Base-by-base conservation (phyloP, 148 eudicot genomes). In the Chenopodium suecicum region DNA sequence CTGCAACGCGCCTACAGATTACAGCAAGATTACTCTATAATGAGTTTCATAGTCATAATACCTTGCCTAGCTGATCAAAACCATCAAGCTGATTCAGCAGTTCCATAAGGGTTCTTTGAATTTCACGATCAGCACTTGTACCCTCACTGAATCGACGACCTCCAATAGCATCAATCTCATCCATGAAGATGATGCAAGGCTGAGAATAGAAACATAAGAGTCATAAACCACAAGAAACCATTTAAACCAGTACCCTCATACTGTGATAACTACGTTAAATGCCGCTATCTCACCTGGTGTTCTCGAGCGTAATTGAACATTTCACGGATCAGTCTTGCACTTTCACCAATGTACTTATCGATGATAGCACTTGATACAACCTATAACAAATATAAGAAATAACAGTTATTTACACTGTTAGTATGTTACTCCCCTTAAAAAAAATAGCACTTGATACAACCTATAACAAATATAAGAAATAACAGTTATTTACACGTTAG, bases 141-240 rank as follows among this genome's bases (percentile, higher is more conserved):
- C 98, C 99, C 86, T 96, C 98, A 64, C 98, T 96, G 79, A 96
- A 92, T 67, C 97, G 93, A 52, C 98, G 99, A 34, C 99, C 99
- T 34, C 99, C 99, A 66, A 96, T 96, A 76, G 97, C 99, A 83
- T 96, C 98, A 46, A 94, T 94, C 86, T 96, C 98, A 83, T 96
- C 99, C 99, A 96, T 96, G 83, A 96, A 96, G 79, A 96, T 96
- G 86, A 96, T 94, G 87, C 99, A 94, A 23, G 99, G 99, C 98
- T 96, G 79, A 44, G n/a, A 67, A 37, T 37, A 73, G 34, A 25
- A 58, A 74, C 3, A 71, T n/a, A 27, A 19, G 32, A 25, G 47
- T 68, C 7, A 63, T 29, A 27, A 19, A 25, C 29, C 9, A 48
- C 78, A 23, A 82, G 65, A 74, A 76, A 78, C 23, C 41, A 47